Base-by-base conservation (phyloP, 2,329 filamentous ascomycete genomes). In the Clarireedia homoeocarpa region DNA sequence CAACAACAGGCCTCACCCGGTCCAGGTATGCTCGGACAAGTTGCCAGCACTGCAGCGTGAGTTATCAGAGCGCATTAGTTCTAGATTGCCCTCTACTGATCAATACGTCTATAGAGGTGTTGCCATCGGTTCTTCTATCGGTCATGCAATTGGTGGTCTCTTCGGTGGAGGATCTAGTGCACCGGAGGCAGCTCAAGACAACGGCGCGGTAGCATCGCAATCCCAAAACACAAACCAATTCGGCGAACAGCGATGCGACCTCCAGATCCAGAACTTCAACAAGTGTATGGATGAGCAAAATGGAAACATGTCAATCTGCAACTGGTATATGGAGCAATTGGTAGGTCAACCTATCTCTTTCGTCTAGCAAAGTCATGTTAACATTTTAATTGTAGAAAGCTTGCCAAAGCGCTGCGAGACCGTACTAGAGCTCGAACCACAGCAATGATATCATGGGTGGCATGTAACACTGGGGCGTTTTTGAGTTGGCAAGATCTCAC, bases 291-390 rank as follows among this genome's bases (percentile, higher is more conserved):
- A 97, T 73, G 89, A 97, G 70, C 88, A 99, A 74, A 78, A 84
- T 71, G 94, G 94, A 65, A 91, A 94, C 75, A 84, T 99, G 86
- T 86, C 87, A 71, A 95, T 96, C 71, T 99, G 94, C 77, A 88
- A 88, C 65, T 99, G 92, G 91, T 99, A 99, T 74, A 77, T 99
- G 67, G 94, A 99, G 73, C 92, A 99, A 82, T 80, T 99, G 74
- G 74, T 77, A 73, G 53, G 71, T 68, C 23, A 51, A 20, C 17
- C 30, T 53, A 48, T 20, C 36, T 12, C 24, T 20, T n/a, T 6
- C 46, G 27, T 42, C 49, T 45, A 27, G 54, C 20, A 51, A 46
- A 52, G 14, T n/a, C 53, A 40, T 63, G 58, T 67, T 73, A 68
- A 73, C 38, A 34, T 14, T 49, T 44, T n/a, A 53, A 56, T 23